phyloP scores from a whole-genome alignment of 2,329 filamentous ascomycete species.

The Colletotrichum siamense region DNA sequence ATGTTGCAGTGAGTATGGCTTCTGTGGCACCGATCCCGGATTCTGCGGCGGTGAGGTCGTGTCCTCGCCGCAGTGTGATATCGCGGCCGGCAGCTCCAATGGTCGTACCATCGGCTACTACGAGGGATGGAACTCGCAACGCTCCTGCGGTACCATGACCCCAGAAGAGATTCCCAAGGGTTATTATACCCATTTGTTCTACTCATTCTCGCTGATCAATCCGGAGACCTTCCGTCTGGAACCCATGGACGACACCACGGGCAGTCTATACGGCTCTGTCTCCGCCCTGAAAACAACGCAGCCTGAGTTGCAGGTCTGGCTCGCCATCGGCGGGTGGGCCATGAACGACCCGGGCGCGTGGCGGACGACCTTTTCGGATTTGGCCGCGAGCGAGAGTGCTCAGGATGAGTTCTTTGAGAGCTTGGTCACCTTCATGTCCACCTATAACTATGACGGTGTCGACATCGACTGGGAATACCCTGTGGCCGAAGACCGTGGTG shows the following conservation, averaged over 20 bases:
- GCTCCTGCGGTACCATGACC: conserved; percentile 26
- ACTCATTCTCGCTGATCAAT: conserved; percentile 37
- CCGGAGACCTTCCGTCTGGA: conserved; percentile 31
- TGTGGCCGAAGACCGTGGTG: conserved; percentile 19
- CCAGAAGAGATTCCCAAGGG: conserved; percentile 29
- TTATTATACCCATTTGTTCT: conserved; percentile 28
- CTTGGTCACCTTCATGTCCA: conserved; percentile 23
- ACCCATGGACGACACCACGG: neutral
- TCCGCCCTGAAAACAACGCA: conserved; percentile 31
- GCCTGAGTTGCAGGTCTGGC: conserved; percentile 36
- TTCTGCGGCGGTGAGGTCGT: conserved; percentile 26
- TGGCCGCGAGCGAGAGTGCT: conserved; percentile 8
- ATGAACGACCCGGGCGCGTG: conserved; percentile 40
- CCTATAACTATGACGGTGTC: conserved; percentile 30
- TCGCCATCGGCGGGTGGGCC: conserved; percentile 47
- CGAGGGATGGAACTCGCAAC: conserved; percentile 28
- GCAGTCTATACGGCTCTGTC: neutral
- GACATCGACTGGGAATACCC: conserved; percentile 31
- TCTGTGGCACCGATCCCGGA: conserved; percentile 33
- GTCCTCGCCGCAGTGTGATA: neutral
- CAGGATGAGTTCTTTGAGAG: conserved; percentile 25
- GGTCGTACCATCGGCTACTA: conserved; percentile 31
- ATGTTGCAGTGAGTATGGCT: conserved; percentile 38
- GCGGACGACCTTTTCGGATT: conserved; percentile 28
- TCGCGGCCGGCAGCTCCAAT: neutral